These are phyloP conservation scores for Wallacemonas sp. DNA, from an alignment of 208 protist genomes.

Conservation along the genomic window DNA sequence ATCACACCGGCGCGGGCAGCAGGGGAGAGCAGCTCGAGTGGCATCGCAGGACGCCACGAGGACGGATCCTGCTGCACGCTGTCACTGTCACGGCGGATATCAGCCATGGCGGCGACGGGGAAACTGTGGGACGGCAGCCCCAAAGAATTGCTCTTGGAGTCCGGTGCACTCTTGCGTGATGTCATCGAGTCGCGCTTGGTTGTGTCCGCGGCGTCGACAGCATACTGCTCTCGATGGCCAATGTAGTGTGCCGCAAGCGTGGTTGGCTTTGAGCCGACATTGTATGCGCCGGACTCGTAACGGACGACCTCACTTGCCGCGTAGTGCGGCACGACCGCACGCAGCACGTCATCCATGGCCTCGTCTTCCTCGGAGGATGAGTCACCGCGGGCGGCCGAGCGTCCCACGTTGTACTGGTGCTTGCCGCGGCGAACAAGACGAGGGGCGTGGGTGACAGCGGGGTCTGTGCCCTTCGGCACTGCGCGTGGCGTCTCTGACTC, in stretches of 20 bases:
- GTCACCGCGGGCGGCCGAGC: conserved; percentile 31
- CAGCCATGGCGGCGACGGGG: not conserved
- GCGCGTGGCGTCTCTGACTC: conserved; percentile 1
- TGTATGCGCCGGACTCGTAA: conserved; percentile 82
- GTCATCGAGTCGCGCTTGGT: not conserved
- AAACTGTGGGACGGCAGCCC: not conserved
- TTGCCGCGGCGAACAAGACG: conserved; percentile 48
- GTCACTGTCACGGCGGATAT: conserved; percentile 15
- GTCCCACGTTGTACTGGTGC: conserved; percentile 80
- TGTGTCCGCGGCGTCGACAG: conserved; percentile 35
- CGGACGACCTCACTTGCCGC: conserved; percentile 52
- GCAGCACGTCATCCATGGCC: conserved; percentile 78
- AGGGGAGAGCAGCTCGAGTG: conserved; percentile 13
- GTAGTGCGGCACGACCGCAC: conserved; percentile 75
- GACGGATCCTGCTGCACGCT: not conserved
- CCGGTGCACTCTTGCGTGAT: not conserved
- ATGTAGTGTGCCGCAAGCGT: conserved; percentile 67
- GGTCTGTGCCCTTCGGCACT: not conserved
- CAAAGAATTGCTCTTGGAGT: conserved; percentile 1
- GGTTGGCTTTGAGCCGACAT: conserved; percentile 59
- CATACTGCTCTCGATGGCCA: conserved; percentile 70
- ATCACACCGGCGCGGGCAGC: not conserved
- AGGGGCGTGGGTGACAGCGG: conserved; percentile 8
- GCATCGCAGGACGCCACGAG: conserved; percentile 1
- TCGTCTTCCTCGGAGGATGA: conserved; percentile 69